These are phyloP conservation scores for Stachybotrys elegans DNA, from an alignment of 2,329 filamentous ascomycete species.

Conservation along the genomic window DNA sequence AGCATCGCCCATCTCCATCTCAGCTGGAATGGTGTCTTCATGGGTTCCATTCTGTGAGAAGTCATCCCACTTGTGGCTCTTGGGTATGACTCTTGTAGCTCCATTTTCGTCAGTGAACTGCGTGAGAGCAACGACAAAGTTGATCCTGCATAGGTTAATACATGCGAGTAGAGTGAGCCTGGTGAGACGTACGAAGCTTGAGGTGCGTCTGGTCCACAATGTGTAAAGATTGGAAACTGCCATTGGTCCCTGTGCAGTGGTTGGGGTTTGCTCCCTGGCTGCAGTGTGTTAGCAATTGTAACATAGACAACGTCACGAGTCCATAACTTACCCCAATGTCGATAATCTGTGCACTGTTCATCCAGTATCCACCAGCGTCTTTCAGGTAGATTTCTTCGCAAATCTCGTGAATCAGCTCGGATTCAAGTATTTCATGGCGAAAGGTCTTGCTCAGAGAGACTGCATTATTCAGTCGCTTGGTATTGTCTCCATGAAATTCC, in stretches of 20 bases:
- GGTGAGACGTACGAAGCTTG: no score
- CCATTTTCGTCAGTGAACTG: conserved; percentile 13
- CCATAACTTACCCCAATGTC: no score
- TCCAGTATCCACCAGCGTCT: conserved; percentile 23
- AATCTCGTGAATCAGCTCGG: conserved; percentile 19
- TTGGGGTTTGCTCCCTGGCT: conserved; percentile 9
- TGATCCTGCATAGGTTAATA: no score
- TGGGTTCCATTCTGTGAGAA: conserved; percentile 9
- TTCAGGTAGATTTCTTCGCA: conserved; percentile 16
- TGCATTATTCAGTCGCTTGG: conserved; percentile 18
- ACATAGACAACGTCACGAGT: no score
- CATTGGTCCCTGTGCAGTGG: conserved; percentile 18
- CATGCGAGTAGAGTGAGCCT: no score
- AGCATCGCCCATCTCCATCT: conserved; percentile 23
- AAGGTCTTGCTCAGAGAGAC: conserved; percentile 19
- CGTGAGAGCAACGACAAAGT: conserved; percentile 13
- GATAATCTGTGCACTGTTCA: conserved; percentile 17
- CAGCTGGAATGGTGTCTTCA: conserved; percentile 15
- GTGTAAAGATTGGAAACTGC: conserved; percentile 7
- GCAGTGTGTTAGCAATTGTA: no score
- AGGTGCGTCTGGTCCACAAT: conserved; percentile 7
- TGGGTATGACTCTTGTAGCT: conserved; percentile 12
- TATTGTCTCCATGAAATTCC: conserved; percentile 15
- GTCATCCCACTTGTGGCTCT: conserved; percentile 19
- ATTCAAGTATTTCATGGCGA: conserved; percentile 20